These are phyloP conservation scores for Tubosaeta sp. DNA, from an alignment of 768 basidiomycete genomes.

Conservation along the genomic window DNA sequence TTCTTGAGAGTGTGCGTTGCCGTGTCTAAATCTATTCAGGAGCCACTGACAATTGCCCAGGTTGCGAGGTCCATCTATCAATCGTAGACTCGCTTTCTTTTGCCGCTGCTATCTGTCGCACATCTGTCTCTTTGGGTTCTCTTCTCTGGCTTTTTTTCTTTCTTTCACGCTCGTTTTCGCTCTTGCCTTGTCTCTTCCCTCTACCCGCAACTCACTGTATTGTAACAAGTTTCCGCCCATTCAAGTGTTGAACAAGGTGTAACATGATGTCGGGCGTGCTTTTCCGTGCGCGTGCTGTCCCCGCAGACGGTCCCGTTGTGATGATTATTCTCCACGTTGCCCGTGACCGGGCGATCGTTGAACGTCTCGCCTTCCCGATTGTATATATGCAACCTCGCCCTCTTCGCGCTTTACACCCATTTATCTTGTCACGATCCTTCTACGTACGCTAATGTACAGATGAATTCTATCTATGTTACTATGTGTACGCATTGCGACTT, in stretches of 20 bases:
- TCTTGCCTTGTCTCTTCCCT: constrained; percentile 23
- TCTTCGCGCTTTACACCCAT: constrained; percentile 4
- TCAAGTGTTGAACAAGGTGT: constrained; percentile 59
- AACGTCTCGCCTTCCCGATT: constrained; percentile 9
- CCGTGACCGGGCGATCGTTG: constrained; percentile 10
- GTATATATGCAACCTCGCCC: constrained; percentile 16
- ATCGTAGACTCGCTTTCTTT: constrained; percentile 58
- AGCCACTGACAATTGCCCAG: constrained; percentile 34
- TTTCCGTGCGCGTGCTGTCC: too few species aligned
- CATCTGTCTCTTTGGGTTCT: constrained; percentile 65
- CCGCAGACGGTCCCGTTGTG: constrained; percentile 11
- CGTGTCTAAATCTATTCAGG: not conserved
- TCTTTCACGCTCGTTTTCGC: constrained; percentile 3
- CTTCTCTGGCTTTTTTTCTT: constrained; percentile 9
- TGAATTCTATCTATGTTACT: constrained; percentile 22
- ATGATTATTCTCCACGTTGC: constrained; percentile 11
- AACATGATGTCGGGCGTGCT: constrained; percentile 32
- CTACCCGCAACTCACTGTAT: constrained; percentile 68
- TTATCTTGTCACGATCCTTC: constrained; percentile 29
- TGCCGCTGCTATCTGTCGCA: constrained; percentile 75
- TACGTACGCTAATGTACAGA: constrained; percentile 23
- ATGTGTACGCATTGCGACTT: too few species aligned
- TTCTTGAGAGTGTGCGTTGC: constrained; percentile 73
- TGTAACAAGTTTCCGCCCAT: constrained; percentile 60
- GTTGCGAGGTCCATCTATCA: constrained; percentile 76